Evolutionary conservation across 331 rosid genomes (phyloP), one percentile per base, ranked within the genome.

Genomic region (Malus hybrid): DNA sequence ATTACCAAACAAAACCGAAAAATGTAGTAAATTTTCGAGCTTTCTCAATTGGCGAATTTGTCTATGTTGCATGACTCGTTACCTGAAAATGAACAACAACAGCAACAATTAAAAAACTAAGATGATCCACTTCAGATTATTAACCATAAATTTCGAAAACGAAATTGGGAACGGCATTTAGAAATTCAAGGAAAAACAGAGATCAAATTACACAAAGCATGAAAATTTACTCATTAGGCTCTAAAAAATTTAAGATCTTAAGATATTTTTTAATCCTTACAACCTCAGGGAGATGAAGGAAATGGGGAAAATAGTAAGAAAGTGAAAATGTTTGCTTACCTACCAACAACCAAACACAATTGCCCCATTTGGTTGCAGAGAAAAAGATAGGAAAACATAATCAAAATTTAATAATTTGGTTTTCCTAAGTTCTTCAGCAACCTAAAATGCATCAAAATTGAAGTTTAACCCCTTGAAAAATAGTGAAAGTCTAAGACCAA

Each of bases 311-410:
- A 73, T 70, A 16, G 69, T 60, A 74, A 64, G 61, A 82, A 65
- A 65, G 42, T 62, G 84, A 79, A 75, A 70, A 74, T 62, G 56
- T 75, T 71, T 76, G 70, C 84, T 89, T 56, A 87, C 92, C 97
- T 81, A 89, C 81, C 92, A 80, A 78, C 76, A 65, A 87, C 88
- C 94, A 87, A 89, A 83, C 83, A 71, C 46, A 70, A 63, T 71
- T 39, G 69, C 63, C 73, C 86, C 56, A 73, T 69, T 86, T 83
- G 81, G 76, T 70, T 75, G 78, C 75, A 36, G 80, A 81, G 77
- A 80, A 80, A 50, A 83, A 82, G 64, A 69, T 70, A 34, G 65
- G 65, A 76, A 79, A 81, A 69, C 36, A 56, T 29, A 44, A 79
- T 73, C 42, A 67, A 73, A 52, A 39, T 4, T 18, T 16, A 66